phyloP scores from a whole-genome alignment of 2,329 filamentous ascomycete genomes.

The Coniochaeta hoffmannii region DNA sequence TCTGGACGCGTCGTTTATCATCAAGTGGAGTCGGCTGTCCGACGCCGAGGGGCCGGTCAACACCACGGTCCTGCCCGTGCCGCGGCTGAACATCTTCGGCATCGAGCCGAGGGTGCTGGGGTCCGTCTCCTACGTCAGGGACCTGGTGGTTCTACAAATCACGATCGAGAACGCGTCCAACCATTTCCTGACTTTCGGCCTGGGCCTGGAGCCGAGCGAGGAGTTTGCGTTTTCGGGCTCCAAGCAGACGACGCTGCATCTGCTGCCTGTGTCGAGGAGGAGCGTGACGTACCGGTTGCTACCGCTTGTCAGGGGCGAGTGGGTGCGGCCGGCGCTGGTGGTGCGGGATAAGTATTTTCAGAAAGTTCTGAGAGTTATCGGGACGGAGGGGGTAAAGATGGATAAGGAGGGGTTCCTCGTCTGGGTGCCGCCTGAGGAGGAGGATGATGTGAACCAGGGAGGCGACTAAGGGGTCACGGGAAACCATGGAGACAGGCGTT shows the following conservation, averaged over 20 bases:
- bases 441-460: slow-evolving; percentile 22
- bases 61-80: slow-evolving; percentile 65
- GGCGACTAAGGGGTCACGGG: no score
- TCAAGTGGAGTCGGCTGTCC: slow-evolving; percentile 64
- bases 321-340: slow-evolving; percentile 64
- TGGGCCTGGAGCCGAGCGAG: slow-evolving; percentile 87
- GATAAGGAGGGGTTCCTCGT: slow-evolving; percentile 61
- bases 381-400: slow-evolving; percentile 65
- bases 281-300: slow-evolving; percentile 68
- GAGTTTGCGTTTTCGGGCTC: slow-evolving; percentile 88
- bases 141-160: slow-evolving; percentile 40
- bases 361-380: slow-evolving; percentile 75
- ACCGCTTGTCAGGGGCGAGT: slow-evolving; percentile 56
- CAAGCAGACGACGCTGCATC: slow-evolving; percentile 71
- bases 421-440: slow-evolving; percentile 46
- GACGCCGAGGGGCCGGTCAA: slow-evolving; percentile 32
- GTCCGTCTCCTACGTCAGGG: slow-evolving; percentile 37
- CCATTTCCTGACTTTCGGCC: slow-evolving; percentile 88
- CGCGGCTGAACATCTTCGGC: slow-evolving; percentile 71
- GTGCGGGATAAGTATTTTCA: slow-evolving; percentile 91
- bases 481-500: no score
- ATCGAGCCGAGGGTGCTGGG: slow-evolving; percentile 81
- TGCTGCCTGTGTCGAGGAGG: slow-evolving; percentile 74
- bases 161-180: slow-evolving; percentile 89
- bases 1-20: slow-evolving; percentile 66